Evolutionary conservation across 31 red algal genomes (phyloP), one percentile per base, ranked within the genome.

Genomic region (Asparagopsis taxiformis): DNA sequence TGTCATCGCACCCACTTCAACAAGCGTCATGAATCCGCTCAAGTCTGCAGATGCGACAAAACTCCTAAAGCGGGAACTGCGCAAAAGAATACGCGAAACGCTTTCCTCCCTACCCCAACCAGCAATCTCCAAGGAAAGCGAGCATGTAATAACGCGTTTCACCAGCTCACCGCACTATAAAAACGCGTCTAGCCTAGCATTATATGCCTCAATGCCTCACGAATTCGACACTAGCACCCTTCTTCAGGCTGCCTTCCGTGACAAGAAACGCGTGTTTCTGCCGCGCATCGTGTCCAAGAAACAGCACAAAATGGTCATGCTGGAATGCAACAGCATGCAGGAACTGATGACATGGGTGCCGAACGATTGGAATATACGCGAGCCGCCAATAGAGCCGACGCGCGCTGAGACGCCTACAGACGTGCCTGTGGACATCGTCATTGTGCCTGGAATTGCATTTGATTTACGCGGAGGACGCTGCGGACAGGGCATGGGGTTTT

Each of bases 401-500:
- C 71, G 89, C 21, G 30, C 28, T 0, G 60, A 82, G 41, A 51
- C 69, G 0, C 65, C 62, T 0, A 43, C 29, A 43, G 68, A 92
- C 37, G 68, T 53, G 30, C 37, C 55, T 2, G 59, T 97, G 2
- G 94, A 97, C 74, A 31, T 97, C 13, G 65, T 97, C n/a, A 71
- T 97, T n/a, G 82, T 97, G 20, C 94, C 94, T 3, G 94, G 94
- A 22, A 65, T 97, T 22, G 94, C 94, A 25, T 97, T 97, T 59
- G 94, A 97, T 68, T 6, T 23, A 23, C 6, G 44, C 9, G 81
- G 94, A 28, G 38, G 76, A 19, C 87, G 94, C 26, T 85, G 90
- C 50, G 94, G 94, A 66, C 94, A 88, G 33, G 94, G 94, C 28
- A 97, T 92, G 87, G 94, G 88, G 22, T 91, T 80, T 74, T 92